phyloP scores from a whole-genome alignment of 164 flowering plant genomes.

The Warburgia ugandensis region DNA sequence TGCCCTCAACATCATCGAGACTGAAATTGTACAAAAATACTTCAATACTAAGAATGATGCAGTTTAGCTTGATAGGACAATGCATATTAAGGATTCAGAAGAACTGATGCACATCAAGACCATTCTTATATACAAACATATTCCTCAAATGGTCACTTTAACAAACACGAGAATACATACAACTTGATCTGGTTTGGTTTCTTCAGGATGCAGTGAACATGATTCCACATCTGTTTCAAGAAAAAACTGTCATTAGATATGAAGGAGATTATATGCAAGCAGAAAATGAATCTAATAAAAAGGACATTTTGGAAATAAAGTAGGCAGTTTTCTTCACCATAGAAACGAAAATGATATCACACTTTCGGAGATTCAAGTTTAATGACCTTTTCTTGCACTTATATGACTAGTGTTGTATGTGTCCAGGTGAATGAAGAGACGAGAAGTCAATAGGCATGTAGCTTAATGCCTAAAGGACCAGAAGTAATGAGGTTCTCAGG shows the following conservation, averaged over 20 bases:
- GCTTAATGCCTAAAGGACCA: too few relatives aligned
- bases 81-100: not conserved
- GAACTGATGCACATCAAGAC: not conserved
- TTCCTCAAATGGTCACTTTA: too few relatives aligned
- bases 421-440: too few relatives aligned
- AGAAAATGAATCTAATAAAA: not conserved
- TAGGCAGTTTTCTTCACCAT: not conserved
- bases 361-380: not conserved
- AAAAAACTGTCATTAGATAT: constrained; percentile 8
- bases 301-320: not conserved
- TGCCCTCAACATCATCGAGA: constrained; percentile 82
- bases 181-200: constrained; percentile 78
- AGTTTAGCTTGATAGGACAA: not conserved
- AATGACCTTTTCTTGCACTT: too few relatives aligned
- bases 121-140: not conserved
- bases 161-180: constrained; percentile 32
- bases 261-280: not conserved
- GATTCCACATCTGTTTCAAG: constrained; percentile 87
- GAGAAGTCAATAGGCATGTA: too few relatives aligned
- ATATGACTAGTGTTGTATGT: too few relatives aligned
- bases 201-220: constrained; percentile 70
- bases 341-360: not conserved
- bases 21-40: constrained; percentile 26
- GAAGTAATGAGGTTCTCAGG: too few relatives aligned
- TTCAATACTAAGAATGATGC: not conserved